These are phyloP conservation scores for Neocucurbitaria cava DNA, from an alignment of 2,329 filamentous ascomycete species.

Conservation along the genomic window DNA sequence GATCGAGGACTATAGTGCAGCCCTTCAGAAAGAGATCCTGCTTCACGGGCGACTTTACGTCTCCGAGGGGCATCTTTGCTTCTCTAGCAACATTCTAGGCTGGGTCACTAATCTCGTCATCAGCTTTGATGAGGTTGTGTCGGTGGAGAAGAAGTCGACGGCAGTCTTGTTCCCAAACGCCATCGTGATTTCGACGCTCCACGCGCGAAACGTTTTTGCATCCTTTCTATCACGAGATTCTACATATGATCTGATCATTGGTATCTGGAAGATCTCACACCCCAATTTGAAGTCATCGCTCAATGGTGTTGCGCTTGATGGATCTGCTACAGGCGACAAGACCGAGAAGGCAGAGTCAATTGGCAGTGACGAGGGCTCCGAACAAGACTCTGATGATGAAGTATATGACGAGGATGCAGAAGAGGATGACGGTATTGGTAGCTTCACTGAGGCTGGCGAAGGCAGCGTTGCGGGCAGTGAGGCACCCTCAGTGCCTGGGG, in stretches of 20 bases:
- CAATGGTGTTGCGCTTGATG: constrained; percentile 84
- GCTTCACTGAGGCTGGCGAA: constrained; percentile 63
- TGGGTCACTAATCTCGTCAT: constrained; percentile 98
- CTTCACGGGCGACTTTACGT: constrained; percentile 94
- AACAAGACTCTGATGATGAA: constrained; percentile 75
- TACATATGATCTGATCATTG: constrained; percentile 95
- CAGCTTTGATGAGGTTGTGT: constrained; percentile 96
- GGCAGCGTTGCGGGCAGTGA: constrained; percentile 64
- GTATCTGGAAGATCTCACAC: constrained; percentile 98
- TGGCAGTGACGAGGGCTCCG: constrained; percentile 54
- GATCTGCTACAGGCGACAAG: constrained; percentile 78
- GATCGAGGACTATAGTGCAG: constrained; percentile 98
- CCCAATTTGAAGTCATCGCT: constrained; percentile 89
- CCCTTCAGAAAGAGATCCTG: constrained; percentile 92
- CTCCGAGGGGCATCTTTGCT: constrained; percentile 96
- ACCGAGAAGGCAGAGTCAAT: constrained; percentile 81
- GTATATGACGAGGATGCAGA: constrained; percentile 82
- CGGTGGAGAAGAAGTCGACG: constrained; percentile 95
- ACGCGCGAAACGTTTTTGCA: constrained; percentile 94
- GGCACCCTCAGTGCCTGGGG: constrained; percentile 56
- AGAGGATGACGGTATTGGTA: constrained; percentile 73
- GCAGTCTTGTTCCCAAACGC: constrained; percentile 96
- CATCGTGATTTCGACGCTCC: constrained; percentile 93
- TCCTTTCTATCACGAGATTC: constrained; percentile 94
- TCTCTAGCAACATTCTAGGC: constrained; percentile 97